phyloP scores from a whole-genome alignment of 768 basidiomycete species.

The Podaxis sp. region DNA sequence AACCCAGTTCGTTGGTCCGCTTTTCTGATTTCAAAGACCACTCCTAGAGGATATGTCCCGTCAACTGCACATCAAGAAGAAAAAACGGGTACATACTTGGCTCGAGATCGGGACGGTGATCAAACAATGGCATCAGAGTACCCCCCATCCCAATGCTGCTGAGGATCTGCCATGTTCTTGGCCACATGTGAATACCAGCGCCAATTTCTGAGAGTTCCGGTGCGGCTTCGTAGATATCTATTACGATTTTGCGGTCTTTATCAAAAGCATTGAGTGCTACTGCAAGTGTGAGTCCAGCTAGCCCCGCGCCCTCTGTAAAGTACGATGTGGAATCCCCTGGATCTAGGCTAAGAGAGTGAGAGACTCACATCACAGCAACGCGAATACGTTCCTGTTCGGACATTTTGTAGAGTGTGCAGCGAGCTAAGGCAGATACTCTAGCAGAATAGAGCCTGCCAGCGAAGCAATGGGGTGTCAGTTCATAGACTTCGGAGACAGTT shows the following conservation, averaged over 20 bases:
- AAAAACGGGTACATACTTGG: slow-evolving; percentile 6
- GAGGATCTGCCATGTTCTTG: slow-evolving; percentile 13
- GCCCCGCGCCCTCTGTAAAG: slow-evolving; percentile 34
- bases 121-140: slow-evolving; percentile 11
- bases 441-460: not conserved
- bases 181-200: slow-evolving; percentile 38
- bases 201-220: slow-evolving; percentile 35
- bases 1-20: slow-evolving; percentile 22
- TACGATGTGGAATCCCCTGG: not conserved
- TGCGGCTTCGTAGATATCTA: slow-evolving; percentile 41
- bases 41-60: slow-evolving; percentile 7
- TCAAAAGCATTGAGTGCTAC: slow-evolving; percentile 24
- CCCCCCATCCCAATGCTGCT: slow-evolving; percentile 10
- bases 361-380: not conserved
- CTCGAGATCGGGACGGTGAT: slow-evolving; percentile 13
- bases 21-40: slow-evolving; percentile 26
- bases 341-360: not conserved
- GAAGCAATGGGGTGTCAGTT: not conserved
- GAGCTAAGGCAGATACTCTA: not conserved
- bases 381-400: not conserved
- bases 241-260: slow-evolving; percentile 19
- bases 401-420: not conserved
- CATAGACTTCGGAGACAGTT: not conserved
- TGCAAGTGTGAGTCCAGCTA: slow-evolving; percentile 36
- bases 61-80: not conserved